A percentile compares a stretch with the other conserved stretches of the same genome.
Conservation (phyloP, 306 rosid species). For the Sphenostylis stenocarpa region DNA sequence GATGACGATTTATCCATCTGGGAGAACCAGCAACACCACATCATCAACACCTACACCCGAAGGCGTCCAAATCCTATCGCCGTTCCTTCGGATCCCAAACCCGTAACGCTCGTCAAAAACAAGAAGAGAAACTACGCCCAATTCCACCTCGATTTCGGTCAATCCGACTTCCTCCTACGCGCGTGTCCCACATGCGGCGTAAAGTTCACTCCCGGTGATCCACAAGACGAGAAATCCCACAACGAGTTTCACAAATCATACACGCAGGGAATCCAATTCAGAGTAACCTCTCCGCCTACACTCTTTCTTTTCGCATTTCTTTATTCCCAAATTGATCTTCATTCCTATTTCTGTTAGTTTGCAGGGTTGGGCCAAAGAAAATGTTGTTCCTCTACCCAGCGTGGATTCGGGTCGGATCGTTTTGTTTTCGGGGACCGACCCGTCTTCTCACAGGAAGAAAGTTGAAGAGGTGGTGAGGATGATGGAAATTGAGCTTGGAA, state of each 20-base stretch:
- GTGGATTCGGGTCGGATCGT: constrained; percentile 47
- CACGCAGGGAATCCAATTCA: constrained; percentile 68
- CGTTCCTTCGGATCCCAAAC: background rate
- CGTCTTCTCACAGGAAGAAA: constrained; percentile 63
- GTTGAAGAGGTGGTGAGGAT: constrained; percentile 62
- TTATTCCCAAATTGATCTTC: background rate
- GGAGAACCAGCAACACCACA: constrained; percentile 56
- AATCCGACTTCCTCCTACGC: constrained; percentile 68
- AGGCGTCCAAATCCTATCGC: constrained; percentile 38
- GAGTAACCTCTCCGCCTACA: constrained; percentile 32
- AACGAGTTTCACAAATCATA: constrained; percentile 62
- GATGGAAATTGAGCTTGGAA: constrained; percentile 84
- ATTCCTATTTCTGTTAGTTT: constrained; percentile 6
- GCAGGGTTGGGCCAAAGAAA: constrained; percentile 75
- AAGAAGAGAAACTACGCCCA: constrained; percentile 88
- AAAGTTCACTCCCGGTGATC: constrained; percentile 66
- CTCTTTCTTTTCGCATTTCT: background rate
- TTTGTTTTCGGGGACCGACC: constrained; percentile 58
- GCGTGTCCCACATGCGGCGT: constrained; percentile 62
- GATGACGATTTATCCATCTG: constrained; percentile 49
- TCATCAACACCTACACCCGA: constrained; percentile 47
- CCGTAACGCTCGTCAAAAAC: constrained; percentile 48
- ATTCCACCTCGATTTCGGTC: constrained; percentile 76
- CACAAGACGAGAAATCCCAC: constrained; percentile 68
- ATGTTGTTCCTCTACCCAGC: constrained; percentile 36